Base-by-base conservation (phyloP, 1,139 yeast genomes). In the Sugiyamaella castrensis region DNA sequence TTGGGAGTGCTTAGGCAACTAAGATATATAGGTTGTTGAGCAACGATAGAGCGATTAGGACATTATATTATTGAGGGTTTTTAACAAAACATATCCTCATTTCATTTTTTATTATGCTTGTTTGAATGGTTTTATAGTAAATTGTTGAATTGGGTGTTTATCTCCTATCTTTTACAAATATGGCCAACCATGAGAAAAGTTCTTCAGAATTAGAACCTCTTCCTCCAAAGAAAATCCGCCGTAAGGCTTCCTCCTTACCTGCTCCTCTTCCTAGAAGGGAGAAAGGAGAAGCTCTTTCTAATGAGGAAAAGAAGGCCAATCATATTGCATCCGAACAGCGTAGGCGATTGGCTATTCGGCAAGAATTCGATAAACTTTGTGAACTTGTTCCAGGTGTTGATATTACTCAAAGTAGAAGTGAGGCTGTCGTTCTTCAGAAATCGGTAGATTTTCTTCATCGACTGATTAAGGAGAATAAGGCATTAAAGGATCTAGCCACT, bases 261-360 rank as follows among this genome's bases (percentile, higher is more conserved):
- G 46, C 48, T 9, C 57, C 58, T 2, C 51, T 53, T 10, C 55
- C 58, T 1, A 39, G 58, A 33, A 51, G 51, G 40, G 48, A 57
- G 16, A 58, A 57, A 45, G 64, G 65, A n/a, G 63, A 55, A 34
- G 55, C 61, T 30, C 52, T 63, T 26, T 58, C 65, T 2, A 53
- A 57, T 10, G 67, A 63, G 46, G 66, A 63, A 49, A 63, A 63
- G 43, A 56, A 71, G 64, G 71, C 68, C 34, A 72, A 71, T 49
- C 79, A 75, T 53, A 73, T 74, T 12, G 75, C 75, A n/a, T 72
- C 78, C 0, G 80, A 75, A 53, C 74, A 75, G 54, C 73, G 72
- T 54, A 66, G 80, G 30, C 64, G 80, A 13, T 71, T 70, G 50
- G 78, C 79, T 3, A 75, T 75, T 29, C 64, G 79, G 8, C 72